phyloP scores from a whole-genome alignment of 2,329 filamentous ascomycete genomes.

The Sporothrix variecibatus region DNA sequence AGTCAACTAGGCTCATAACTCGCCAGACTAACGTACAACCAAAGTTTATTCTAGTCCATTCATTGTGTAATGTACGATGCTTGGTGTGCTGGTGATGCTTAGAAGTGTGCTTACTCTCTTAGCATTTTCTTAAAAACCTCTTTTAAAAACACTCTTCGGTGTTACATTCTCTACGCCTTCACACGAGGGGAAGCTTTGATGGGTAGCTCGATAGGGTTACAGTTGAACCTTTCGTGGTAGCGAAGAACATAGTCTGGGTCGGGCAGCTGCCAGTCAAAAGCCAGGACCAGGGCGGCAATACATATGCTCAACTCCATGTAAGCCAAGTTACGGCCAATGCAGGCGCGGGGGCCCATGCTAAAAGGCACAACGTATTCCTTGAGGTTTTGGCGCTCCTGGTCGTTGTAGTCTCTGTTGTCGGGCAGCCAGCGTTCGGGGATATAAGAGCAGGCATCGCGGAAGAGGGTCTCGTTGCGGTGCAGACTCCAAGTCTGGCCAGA shows the following conservation, averaged over 20 bases:
- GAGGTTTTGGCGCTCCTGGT: constrained; percentile 3
- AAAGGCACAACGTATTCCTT: not conserved
- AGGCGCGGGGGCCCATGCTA: not conserved
- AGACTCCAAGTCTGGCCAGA: constrained; percentile 6
- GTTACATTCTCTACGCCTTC: not conserved
- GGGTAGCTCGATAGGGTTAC: not conserved
- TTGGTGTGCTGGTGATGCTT: not conserved
- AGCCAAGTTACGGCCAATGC: not conserved
- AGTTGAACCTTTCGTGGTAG: constrained; percentile 11
- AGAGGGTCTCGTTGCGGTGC: not conserved
- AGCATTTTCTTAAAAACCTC: too few relatives aligned
- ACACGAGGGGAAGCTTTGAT: not conserved
- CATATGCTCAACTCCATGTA: not conserved
- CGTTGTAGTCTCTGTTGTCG: not conserved
- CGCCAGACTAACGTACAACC: not conserved
- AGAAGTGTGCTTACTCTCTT: not conserved
- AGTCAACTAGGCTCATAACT: not conserved
- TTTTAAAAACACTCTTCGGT: too few relatives aligned
- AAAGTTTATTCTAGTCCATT: not conserved
- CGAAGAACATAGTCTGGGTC: not conserved
- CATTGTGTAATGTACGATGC: not conserved
- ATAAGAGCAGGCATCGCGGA: not conserved
- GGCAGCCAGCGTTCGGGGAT: not conserved
- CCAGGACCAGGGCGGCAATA: not conserved
- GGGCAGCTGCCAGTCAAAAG: constrained; percentile 1